Base-by-base conservation (phyloP, 345 rosid genomes). In the Camelina hispida region DNA sequence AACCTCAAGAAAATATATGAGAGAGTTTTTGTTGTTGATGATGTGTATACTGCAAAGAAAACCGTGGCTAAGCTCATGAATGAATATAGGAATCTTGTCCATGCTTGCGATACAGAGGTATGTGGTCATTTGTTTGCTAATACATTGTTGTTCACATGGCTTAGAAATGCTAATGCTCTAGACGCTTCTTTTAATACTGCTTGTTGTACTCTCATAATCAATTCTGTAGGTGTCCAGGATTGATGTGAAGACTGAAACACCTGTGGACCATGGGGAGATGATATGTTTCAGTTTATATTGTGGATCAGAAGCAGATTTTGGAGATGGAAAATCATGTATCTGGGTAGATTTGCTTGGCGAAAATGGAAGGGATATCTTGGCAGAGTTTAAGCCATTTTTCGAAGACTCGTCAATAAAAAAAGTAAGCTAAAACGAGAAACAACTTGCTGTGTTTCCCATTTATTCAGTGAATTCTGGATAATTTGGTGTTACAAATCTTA, bases 31-130 rank as follows among this genome's bases (percentile, higher is more conserved):
- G 83, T 91, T 78, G 89, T 94, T 28, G 86, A 89, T 68, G 78
- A 78, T 82, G 80, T 86, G 61, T 62, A 80, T 63, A 50, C 71
- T 66, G 98, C 98, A 2, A 83, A 84, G 76, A 74, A 84, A 75
- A 84, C 87, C 22, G 95, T 88, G 42, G 66, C 71, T 42, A 84
- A 79, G 85, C 96, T 94, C 66, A 85, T 84, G 23, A 74, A 83
- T 68, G 71, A 86, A 47, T 91, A 88, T 76, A 81, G 74, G 78
- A 79, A 88, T 84, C 87, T 78, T 61, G 82, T 91, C 28, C 96
- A 94, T 84, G 98, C 97, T 56, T 94, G 98, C 54, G 98, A 94
- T 84, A 94, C 98, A 20, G 97, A 94, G 95, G 98, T 91, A 68
- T 75, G 81, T 70, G 58, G 32, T 23, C 72, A 51, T 51, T 44